Evolutionary conservation across 208 protist genomes (phyloP).

Genomic region (Dictyostelium gargantuum): DNA sequence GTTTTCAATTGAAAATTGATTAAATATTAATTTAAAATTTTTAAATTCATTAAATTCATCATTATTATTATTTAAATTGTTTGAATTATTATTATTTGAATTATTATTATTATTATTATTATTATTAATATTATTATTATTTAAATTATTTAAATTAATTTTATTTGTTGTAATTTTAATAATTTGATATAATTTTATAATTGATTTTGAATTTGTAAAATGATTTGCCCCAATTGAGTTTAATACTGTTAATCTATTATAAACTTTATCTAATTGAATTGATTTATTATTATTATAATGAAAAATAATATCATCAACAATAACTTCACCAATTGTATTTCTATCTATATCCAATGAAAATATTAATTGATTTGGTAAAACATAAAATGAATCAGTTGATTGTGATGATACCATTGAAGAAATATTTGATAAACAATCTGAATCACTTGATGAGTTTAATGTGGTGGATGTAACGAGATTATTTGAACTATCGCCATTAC

Average conservation of each 20-base stretch:
- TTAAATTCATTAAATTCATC: background rate
- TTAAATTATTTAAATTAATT: too few species aligned
- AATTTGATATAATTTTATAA: background rate
- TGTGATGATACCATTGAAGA: background rate
- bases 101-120: background rate
- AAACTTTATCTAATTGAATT: background rate
- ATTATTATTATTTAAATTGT: background rate
- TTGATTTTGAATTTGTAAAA: background rate
- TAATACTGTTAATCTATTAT: background rate
- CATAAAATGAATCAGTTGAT: background rate
- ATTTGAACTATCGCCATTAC: too few species aligned
- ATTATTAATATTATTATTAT: too few species aligned
- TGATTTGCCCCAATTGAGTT: background rate
- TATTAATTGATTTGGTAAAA: background rate
- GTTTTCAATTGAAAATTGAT: background rate
- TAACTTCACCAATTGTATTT: background rate
- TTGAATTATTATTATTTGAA: too few species aligned
- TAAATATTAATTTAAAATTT: background rate
- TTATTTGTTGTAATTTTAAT: background rate
- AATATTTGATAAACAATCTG: background rate
- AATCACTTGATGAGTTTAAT: background rate
- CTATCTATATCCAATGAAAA: background rate
- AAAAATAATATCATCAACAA: background rate
- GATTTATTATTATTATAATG: background rate
- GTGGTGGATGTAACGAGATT: background rate